Percentiles rank a stretch among this genome's conserved stretches.
Evolutionary conservation across 345 rosid genomes (phyloP).

Genomic region (Bruguiera sexangula): DNA sequence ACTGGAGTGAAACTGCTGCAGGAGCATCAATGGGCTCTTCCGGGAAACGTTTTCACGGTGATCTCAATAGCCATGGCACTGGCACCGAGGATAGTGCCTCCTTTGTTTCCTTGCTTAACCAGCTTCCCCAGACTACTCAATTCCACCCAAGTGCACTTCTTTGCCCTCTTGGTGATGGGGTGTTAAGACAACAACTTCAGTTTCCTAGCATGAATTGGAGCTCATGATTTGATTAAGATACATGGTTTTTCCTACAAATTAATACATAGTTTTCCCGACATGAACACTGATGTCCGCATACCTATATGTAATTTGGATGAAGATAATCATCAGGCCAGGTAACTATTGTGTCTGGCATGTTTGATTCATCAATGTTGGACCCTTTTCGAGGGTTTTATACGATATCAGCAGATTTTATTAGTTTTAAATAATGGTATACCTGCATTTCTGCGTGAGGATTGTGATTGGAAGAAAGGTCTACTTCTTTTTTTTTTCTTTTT

Average conservation of each 20-base stretch:
- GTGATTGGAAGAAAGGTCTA: too few relatives aligned
- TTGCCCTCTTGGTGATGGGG: slow-evolving; percentile 45
- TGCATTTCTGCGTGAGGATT: too few relatives aligned
- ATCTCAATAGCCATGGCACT: slow-evolving; percentile 33
- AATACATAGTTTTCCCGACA: too few relatives aligned
- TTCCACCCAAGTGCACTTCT: slow-evolving; percentile 44
- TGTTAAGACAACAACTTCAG: slow-evolving; percentile 54
- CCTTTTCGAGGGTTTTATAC: too few relatives aligned
- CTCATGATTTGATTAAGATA: slow-evolving; percentile 2
- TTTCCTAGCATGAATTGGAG: slow-evolving; percentile 47
- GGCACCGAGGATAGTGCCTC: slow-evolving; percentile 40
- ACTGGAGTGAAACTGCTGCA: slow-evolving; percentile 31
- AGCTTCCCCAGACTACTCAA: slow-evolving; percentile 48
- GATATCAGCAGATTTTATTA: too few relatives aligned
- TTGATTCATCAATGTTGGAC: too few relatives aligned
- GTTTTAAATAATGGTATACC: too few relatives aligned
- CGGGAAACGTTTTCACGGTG: slow-evolving; percentile 54
- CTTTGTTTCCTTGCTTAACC: slow-evolving; percentile 57
- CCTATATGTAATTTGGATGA: too few relatives aligned
- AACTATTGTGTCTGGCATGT: too few relatives aligned
- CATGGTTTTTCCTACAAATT: neutral
- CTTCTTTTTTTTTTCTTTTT: too few relatives aligned
- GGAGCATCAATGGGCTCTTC: slow-evolving; percentile 26
- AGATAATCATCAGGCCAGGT: too few relatives aligned
- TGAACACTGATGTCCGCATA: too few relatives aligned